A percentile compares a stretch with the other conserved stretches of the same genome.
Evolutionary conservation across 805 yeast species (phyloP).

Genomic region (Yamadazyma laniorum): DNA sequence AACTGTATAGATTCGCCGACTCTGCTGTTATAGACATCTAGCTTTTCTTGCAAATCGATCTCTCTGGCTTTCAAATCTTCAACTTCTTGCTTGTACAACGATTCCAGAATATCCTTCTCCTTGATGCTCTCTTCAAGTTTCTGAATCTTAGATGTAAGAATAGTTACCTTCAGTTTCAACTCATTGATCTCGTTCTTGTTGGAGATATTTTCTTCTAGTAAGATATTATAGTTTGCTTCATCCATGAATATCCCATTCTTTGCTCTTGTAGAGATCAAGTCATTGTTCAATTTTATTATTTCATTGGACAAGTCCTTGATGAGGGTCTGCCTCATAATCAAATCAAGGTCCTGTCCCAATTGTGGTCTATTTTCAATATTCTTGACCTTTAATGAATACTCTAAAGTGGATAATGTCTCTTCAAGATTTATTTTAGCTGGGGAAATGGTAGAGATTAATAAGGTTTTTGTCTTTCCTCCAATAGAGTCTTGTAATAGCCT

Average conservation of each 20-base stretch:
- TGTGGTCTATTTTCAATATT: conserved; percentile 67
- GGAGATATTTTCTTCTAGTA: conserved; percentile 17
- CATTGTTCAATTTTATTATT: conserved; percentile 55
- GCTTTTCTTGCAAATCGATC: not conserved
- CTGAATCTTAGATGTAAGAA: conserved; percentile 4
- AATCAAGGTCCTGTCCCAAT: conserved; percentile 40
- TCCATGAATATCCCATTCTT: conserved; percentile 69
- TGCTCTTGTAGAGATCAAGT: conserved; percentile 57
- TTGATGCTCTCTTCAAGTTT: conserved; percentile 7
- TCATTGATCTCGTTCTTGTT: conserved; percentile 15
- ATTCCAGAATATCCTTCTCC: conserved; percentile 4
- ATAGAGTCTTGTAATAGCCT: conserved; percentile 74
- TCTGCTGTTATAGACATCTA: not conserved
- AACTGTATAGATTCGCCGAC: conserved; percentile 3
- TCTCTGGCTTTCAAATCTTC: conserved; percentile 9
- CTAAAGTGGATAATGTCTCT: conserved; percentile 82
- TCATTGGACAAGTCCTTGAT: conserved; percentile 54
- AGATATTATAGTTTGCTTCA: conserved; percentile 47
- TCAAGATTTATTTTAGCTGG: conserved; percentile 77
- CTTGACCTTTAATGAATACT: conserved; percentile 85
- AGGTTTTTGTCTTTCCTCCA: conserved; percentile 87
- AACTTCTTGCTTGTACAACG: not conserved
- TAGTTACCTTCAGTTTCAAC: conserved; percentile 10
- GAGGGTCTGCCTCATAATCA: conserved; percentile 49
- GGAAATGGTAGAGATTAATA: conserved; percentile 83